phyloP scores from a whole-genome alignment of 2,329 filamentous ascomycete species.

The Monascus ruber region DNA sequence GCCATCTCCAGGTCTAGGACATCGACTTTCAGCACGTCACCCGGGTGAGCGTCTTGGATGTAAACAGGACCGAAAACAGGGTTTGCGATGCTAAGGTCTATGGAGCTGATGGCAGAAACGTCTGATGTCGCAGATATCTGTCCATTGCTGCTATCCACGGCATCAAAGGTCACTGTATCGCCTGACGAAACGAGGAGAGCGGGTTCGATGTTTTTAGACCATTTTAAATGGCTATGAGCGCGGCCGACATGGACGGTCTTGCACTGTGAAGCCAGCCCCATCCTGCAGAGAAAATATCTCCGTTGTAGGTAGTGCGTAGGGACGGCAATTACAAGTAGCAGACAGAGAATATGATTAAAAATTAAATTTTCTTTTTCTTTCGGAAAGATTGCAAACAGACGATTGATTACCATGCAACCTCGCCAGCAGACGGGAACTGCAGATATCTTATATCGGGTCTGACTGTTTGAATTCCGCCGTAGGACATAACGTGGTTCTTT shows the following conservation, averaged over 20 bases:
- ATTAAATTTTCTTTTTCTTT: too few species aligned
- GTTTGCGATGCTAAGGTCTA: constrained; percentile 34
- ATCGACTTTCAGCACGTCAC: constrained; percentile 43
- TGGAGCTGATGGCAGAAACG: constrained; percentile 27
- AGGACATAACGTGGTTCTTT: too few species aligned
- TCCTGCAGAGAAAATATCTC: not conserved
- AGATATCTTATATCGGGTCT: too few species aligned
- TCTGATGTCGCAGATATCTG: constrained; percentile 37
- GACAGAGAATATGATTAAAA: too few species aligned
- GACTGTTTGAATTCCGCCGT: too few species aligned
- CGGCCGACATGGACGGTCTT: constrained; percentile 22
- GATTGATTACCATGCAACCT: too few species aligned
- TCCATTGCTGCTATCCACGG: constrained; percentile 41
- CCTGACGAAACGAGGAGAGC: constrained; percentile 39
- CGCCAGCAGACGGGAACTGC: too few species aligned
- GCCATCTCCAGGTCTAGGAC: constrained; percentile 36
- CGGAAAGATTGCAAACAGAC: too few species aligned
- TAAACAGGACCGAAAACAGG: constrained; percentile 43
- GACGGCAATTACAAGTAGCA: too few species aligned
- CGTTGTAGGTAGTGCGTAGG: too few species aligned
- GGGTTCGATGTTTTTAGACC: constrained; percentile 37
- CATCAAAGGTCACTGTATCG: constrained; percentile 37
- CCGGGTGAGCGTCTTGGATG: constrained; percentile 38
- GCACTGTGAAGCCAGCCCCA: constrained; percentile 11
- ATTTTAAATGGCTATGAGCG: constrained; percentile 35